A percentile compares a stretch with the other conserved stretches of the same genome.
Evolutionary conservation across 2,329 filamentous ascomycete genomes (phyloP).

Genomic region (Arthroderma uncinatum): DNA sequence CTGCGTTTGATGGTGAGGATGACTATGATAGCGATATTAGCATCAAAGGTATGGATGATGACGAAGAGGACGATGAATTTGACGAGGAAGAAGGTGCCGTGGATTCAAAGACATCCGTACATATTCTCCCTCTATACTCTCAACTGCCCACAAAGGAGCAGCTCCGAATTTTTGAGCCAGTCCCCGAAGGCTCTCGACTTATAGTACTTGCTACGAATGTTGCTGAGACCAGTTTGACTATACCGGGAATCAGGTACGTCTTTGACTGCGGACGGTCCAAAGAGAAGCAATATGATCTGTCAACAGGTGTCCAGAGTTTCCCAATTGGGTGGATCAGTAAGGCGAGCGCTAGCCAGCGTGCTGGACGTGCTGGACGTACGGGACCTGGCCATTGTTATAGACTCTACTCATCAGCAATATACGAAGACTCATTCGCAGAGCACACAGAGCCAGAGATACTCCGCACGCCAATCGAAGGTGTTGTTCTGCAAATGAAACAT

Average conservation of each 20-base stretch:
- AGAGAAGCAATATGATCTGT: conserved; percentile 77
- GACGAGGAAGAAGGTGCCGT: conserved; percentile 53
- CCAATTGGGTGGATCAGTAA: conserved; percentile 96
- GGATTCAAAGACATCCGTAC: conserved; percentile 57
- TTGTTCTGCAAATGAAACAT: conserved; percentile 86
- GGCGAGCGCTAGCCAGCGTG: conserved; percentile 81
- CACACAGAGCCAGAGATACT: conserved; percentile 83
- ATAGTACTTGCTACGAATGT: conserved; percentile 93
- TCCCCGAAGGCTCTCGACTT: conserved; percentile 69
- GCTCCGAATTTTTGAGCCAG: conserved; percentile 74
- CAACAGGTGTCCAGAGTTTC: conserved; percentile 88
- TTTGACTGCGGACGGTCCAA: conserved; percentile 91
- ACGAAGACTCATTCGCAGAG: conserved; percentile 70
- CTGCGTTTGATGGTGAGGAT: conserved; percentile 37
- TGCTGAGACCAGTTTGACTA: conserved; percentile 92
- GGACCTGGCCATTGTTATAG: conserved; percentile 93
- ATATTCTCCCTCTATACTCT: conserved; percentile 89
- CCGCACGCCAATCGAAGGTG: conserved; percentile 80
- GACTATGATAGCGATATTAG: conserved; percentile 47
- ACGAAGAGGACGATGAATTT: conserved; percentile 55
- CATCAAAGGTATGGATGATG: conserved; percentile 49
- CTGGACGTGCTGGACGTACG: conserved; percentile 88
- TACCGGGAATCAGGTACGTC: conserved; percentile 87
- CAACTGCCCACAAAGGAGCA: conserved; percentile 84
- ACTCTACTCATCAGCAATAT: conserved; percentile 88